A percentile compares a stretch with the other conserved stretches of the same genome.
phyloP scores from a whole-genome alignment of 2,329 filamentous ascomycete species.

The Ascomycota sp. region DNA sequence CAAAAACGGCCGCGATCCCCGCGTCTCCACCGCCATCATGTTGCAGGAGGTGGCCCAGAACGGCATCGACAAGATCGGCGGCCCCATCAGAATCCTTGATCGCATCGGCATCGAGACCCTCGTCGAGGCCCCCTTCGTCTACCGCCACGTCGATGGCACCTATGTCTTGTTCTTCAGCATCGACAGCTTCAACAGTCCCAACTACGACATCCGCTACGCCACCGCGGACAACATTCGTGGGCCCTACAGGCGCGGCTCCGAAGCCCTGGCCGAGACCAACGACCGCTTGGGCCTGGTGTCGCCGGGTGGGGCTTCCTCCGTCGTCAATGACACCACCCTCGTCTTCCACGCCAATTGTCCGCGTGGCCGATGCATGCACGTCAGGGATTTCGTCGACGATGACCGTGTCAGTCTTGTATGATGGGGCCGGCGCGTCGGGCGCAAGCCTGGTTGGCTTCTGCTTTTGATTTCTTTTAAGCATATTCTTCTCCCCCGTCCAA shows the following conservation, averaged over 20 bases:
- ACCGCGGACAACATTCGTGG: neutral
- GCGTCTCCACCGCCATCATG: neutral
- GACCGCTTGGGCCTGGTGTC: neutral
- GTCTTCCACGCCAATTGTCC: constrained; percentile 1
- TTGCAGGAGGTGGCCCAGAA: neutral
- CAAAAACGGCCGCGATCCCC: neutral
- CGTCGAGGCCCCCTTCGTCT: constrained; percentile 1
- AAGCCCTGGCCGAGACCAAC: neutral
- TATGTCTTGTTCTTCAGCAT: constrained; percentile 1
- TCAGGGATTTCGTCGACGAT: neutral
- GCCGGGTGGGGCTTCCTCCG: neutral
- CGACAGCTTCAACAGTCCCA: neutral
- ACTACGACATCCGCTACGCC: constrained; percentile 1
- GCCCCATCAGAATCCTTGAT: neutral
- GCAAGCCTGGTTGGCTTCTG: too few species aligned
- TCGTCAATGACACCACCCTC: neutral
- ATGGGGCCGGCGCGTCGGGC: too few species aligned
- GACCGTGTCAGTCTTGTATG: too few species aligned
- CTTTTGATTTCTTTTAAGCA: neutral
- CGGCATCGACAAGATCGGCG: constrained; percentile 1
- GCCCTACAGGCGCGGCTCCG: neutral
- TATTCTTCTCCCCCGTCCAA: too few species aligned
- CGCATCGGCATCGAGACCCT: constrained; percentile 1
- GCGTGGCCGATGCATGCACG: neutral
- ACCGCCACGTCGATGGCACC: constrained; percentile 1